Evolutionary conservation across 768 basidiomycete genomes (phyloP).

Genomic region (Steccherinum ochraceum): DNA sequence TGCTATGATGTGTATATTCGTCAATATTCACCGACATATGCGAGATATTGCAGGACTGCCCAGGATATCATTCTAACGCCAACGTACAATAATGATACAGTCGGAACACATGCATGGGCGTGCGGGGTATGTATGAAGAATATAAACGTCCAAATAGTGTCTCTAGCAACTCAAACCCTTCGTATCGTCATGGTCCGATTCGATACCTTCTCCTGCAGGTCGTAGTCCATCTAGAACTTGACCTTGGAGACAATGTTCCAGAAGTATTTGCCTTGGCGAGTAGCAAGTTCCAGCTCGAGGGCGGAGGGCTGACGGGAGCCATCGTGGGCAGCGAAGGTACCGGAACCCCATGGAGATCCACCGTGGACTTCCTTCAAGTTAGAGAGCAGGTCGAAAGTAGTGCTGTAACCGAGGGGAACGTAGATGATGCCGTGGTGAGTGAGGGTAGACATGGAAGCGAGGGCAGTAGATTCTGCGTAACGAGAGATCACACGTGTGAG

Average conservation of each 20-base stretch:
- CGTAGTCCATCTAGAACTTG: constrained; percentile 11
- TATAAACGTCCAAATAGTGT: too few species aligned
- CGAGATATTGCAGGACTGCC: too few species aligned
- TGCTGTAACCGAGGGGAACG: constrained; percentile 47
- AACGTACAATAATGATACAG: too few species aligned
- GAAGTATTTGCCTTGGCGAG: constrained; percentile 10
- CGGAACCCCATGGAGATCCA: constrained; percentile 79
- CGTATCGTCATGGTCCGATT: too few species aligned
- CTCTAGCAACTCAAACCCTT: too few species aligned
- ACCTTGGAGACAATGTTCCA: constrained; percentile 10
- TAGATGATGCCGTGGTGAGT: constrained; percentile 50
- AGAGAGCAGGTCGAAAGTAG: constrained; percentile 32
- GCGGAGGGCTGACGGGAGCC: constrained; percentile 42
- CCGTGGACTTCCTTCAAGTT: constrained; percentile 40
- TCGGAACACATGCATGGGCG: too few species aligned
- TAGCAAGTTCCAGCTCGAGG: constrained; percentile 10
- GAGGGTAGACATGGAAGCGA: constrained; percentile 37
- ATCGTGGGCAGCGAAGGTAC: constrained; percentile 49
- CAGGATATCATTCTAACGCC: too few species aligned
- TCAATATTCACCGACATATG: too few species aligned
- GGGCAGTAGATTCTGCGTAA: constrained; percentile 26
- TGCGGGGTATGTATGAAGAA: too few species aligned
- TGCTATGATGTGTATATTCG: too few species aligned
- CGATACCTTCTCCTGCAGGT: too few species aligned
- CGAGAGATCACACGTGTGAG: neutral